Base-by-base conservation (phyloP, 176 grass and related monocot genomes). In the Oryza coarctata region DNA sequence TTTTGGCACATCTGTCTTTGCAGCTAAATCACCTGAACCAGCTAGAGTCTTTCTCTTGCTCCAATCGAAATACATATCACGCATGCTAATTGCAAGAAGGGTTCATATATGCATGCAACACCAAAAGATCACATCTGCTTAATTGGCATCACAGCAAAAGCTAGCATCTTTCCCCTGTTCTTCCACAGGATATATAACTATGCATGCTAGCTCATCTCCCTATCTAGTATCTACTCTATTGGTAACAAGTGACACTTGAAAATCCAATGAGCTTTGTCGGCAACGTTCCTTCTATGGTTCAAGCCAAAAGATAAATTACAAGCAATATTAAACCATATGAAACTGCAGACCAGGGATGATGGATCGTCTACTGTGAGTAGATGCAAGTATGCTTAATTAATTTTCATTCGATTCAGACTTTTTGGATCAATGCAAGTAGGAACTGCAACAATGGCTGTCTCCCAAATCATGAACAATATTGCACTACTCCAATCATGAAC, bases 21-120 rank as follows among this genome's bases (percentile, higher is more conserved):
- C 34, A 72, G 27, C 35, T 62, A 50, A 71, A 81, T 62, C 67
- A 22, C 35, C 71, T 33, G 31, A 71, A 70, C n/a, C 12, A 41
- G 36, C 27, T 29, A 25, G 3, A 49, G 55, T n/a, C 8, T 72
- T 45, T 69, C 14, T 40, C 39, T 45, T 72, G 0, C 23, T 18
- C 70, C 70, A 72, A 47, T 72, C 40, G 27, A 18, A 72, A 20
- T 8, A 14, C 70, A 29, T 3, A 30, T 45, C 69, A 8, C 0
- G 69, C 2, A 30, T 52, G 17, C 7, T 12, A 52, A 55, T 33
- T 74, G 44, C 27, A 74, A 15, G 27, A 4, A 20, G 3, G 28
- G 9, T 20, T 45, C 13, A 14, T 4, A 5, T 23, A 58, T n/a
- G 22, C 22, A 49, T 18, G 26, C 68, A 49, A 29, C 7, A 73